phyloP scores from a whole-genome alignment of 2,329 filamentous ascomycete species.

The Stromatinia cepivora region DNA sequence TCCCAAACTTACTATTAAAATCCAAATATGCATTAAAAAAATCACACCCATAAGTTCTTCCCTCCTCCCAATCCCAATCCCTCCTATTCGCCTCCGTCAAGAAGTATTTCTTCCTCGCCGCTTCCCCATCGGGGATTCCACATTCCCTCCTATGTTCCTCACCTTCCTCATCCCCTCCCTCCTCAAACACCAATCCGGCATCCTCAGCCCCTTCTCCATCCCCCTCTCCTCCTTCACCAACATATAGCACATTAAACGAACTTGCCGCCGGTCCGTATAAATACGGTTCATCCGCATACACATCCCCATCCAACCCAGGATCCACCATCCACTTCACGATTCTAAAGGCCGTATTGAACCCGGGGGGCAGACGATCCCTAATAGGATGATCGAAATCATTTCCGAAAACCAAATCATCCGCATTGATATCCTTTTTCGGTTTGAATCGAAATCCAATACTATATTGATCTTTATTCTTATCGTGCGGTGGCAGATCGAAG shows the following conservation, averaged over 20 bases:
- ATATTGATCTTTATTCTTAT: constrained; percentile 72
- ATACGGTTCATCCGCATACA: constrained; percentile 82
- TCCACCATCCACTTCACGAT: constrained; percentile 91
- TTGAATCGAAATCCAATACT: constrained; percentile 78
- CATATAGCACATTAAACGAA: constrained; percentile 74
- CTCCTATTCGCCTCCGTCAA: constrained; percentile 55
- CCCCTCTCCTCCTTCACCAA: constrained; percentile 50
- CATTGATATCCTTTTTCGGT: constrained; percentile 53
- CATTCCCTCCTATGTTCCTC: constrained; percentile 43
- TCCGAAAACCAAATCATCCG: constrained; percentile 75
- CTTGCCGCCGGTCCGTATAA: constrained; percentile 81
- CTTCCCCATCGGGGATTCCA: constrained; percentile 42
- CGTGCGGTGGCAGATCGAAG: constrained; percentile 70
- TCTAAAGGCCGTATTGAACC: constrained; percentile 80
- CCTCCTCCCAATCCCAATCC: constrained; percentile 61
- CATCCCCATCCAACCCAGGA: constrained; percentile 85
- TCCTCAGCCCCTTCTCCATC: constrained; percentile 40
- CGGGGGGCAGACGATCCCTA: constrained; percentile 78
- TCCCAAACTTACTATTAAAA: constrained; percentile 62
- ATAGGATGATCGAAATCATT: constrained; percentile 96
- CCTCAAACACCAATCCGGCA: constrained; percentile 37
- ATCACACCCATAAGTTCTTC: constrained; percentile 61
- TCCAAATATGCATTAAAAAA: constrained; percentile 95
- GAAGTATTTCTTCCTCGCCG: constrained; percentile 60
- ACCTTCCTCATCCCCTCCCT: constrained; percentile 48